A percentile compares a stretch with the other conserved stretches of the same genome.
phyloP scores from a whole-genome alignment of 371 early-diverging fungal genomes.

The Mortierella sp. region DNA sequence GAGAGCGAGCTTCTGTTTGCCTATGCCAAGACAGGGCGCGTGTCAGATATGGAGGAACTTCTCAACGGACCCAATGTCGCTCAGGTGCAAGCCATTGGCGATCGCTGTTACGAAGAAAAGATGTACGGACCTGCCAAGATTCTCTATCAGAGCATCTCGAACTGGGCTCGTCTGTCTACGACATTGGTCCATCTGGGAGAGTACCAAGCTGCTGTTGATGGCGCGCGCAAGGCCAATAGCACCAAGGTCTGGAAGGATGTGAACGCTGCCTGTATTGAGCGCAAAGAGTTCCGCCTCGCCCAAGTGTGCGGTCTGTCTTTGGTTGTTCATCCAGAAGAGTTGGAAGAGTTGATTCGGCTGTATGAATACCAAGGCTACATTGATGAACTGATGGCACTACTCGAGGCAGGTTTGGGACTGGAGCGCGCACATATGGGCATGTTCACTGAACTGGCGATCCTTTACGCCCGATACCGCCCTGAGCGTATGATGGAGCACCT shows the following conservation, averaged over 20 bases:
- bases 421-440: slow-evolving; percentile 99
- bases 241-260: slow-evolving; percentile 98
- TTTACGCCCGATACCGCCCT: slow-evolving; percentile 95
- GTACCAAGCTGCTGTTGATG: slow-evolving; percentile 96
- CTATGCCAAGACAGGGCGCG: slow-evolving; percentile 91
- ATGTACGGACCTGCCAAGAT: slow-evolving; percentile 95
- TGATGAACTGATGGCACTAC: slow-evolving; percentile 87
- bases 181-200: slow-evolving; percentile 95
- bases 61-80: slow-evolving; percentile 93
- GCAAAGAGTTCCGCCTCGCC: slow-evolving; percentile 94
- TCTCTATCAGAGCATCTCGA: slow-evolving; percentile 92
- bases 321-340: slow-evolving; percentile 96
- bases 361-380: slow-evolving; percentile 92
- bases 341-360: slow-evolving; percentile 84
- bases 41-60: slow-evolving; percentile 94
- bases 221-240: slow-evolving; percentile 97
- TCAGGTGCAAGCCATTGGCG: slow-evolving; percentile 92
- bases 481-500: slow-evolving; percentile 96
- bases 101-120: slow-evolving; percentile 92
- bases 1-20: slow-evolving; percentile 95
- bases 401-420: slow-evolving; percentile 93
- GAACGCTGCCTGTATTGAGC: slow-evolving; percentile 92
- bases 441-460: slow-evolving; percentile 97
- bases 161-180: slow-evolving; percentile 95
- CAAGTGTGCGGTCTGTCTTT: slow-evolving; percentile 97